Conservation (phyloP, 2,329 filamentous ascomycete species). For the Trichoderma sp. region DNA sequence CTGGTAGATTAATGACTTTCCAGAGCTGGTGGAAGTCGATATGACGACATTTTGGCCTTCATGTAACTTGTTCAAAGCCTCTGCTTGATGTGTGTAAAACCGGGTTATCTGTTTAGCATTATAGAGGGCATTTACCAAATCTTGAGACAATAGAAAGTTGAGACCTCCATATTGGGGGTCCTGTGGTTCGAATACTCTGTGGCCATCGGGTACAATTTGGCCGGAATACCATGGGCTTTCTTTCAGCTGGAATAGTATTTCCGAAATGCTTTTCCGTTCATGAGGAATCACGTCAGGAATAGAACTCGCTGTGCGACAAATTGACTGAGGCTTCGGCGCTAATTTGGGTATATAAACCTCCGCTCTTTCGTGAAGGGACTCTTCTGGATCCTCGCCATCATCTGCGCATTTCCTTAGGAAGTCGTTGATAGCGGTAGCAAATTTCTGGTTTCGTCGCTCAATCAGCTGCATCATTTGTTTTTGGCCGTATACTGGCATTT, state of each 20-base stretch:
- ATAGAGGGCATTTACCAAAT: slow-evolving; percentile 92
- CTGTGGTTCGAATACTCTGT: slow-evolving; percentile 85
- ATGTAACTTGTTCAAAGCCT: slow-evolving; percentile 85
- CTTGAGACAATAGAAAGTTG: slow-evolving; percentile 81
- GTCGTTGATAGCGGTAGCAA: slow-evolving; percentile 68
- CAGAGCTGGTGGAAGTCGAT: slow-evolving; percentile 91
- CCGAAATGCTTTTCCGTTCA: slow-evolving; percentile 73
- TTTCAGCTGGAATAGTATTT: slow-evolving; percentile 83
- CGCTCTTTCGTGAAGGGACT: slow-evolving; percentile 57
- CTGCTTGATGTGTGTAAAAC: slow-evolving; percentile 87
- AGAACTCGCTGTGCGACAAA: slow-evolving; percentile 38
- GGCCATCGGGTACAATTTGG: slow-evolving; percentile 90
- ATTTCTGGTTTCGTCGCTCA: slow-evolving; percentile 83
- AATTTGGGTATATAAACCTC: slow-evolving; percentile 61
- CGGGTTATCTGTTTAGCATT: slow-evolving; percentile 83
- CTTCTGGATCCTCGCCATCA: slow-evolving; percentile 63
- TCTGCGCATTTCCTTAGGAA: slow-evolving; percentile 74
- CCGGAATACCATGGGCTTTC: slow-evolving; percentile 81
- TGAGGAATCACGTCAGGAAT: slow-evolving; percentile 72
- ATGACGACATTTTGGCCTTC: slow-evolving; percentile 85
- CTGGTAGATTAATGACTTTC: slow-evolving; percentile 97
- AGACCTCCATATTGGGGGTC: slow-evolving; percentile 78
- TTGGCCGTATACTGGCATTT: slow-evolving; percentile 89
- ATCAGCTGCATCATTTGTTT: slow-evolving; percentile 88
- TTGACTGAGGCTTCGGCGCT: slow-evolving; percentile 37